Conservation (phyloP, 495 filamentous ascomycete species). For the Acidiella bohemica region DNA sequence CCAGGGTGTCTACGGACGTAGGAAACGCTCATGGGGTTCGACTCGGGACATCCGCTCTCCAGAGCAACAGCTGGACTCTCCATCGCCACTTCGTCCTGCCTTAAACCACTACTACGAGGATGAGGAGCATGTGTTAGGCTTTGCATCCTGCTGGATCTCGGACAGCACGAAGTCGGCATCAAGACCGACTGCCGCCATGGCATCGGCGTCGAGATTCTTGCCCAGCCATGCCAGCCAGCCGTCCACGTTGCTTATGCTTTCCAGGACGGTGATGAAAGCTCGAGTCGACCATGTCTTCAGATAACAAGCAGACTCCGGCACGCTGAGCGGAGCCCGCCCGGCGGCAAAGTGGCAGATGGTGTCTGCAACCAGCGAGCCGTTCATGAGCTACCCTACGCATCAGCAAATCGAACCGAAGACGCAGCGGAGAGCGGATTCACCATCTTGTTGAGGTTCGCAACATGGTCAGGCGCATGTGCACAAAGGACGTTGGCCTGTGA, state of each 20-base stretch:
- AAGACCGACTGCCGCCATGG: constrained; percentile 6
- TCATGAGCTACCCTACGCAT: neutral
- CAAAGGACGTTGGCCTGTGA: constrained; percentile 6
- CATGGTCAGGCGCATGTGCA: constrained; percentile 5
- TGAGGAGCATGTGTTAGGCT: too few relatives aligned
- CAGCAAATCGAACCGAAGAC: neutral
- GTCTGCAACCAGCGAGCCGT: constrained; percentile 8
- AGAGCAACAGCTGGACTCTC: too few relatives aligned
- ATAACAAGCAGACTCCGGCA: neutral
- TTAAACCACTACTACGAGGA: too few relatives aligned
- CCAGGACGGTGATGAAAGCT: constrained; percentile 4
- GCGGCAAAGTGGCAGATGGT: constrained; percentile 12
- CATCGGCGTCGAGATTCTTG: constrained; percentile 5
- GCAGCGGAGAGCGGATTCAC: neutral
- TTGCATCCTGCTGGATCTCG: neutral
- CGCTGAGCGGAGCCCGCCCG: constrained; percentile 2
- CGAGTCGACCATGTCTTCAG: neutral
- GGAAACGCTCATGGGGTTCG: too few relatives aligned
- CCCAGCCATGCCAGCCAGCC: constrained; percentile 4
- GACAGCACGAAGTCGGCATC: constrained; percentile 1
- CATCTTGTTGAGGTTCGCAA: constrained; percentile 2
- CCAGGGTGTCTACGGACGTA: too few relatives aligned
- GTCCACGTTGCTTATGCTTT: constrained; percentile 3
- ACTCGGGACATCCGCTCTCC: too few relatives aligned
- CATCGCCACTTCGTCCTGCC: too few relatives aligned